These are phyloP conservation scores for Macrophomina pseudophaseolina DNA, from an alignment of 2,329 filamentous ascomycete species.

Conservation along the genomic window DNA sequence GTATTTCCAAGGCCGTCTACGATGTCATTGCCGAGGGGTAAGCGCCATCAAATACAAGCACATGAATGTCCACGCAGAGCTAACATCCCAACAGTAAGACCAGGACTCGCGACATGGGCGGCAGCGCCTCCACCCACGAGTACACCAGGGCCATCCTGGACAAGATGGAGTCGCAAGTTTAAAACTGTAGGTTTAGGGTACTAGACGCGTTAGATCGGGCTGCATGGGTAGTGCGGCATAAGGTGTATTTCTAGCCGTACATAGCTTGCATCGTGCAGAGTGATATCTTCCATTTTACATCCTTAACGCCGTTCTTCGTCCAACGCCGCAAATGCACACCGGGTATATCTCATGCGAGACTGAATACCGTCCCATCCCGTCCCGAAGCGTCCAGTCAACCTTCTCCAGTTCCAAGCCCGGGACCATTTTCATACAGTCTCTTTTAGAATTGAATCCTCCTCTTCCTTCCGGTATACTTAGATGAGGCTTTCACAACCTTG, in stretches of 20 bases:
- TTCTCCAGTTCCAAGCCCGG: not conserved
- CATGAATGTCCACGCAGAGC: slow-evolving; percentile 22
- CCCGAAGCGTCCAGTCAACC: not conserved
- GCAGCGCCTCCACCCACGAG: slow-evolving; percentile 84
- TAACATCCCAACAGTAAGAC: slow-evolving; percentile 67
- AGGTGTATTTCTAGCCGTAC: slow-evolving; percentile 50
- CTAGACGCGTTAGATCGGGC: slow-evolving; percentile 21
- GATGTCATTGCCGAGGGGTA: slow-evolving; percentile 88
- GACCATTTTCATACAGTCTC: not conserved
- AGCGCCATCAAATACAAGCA: slow-evolving; percentile 46
- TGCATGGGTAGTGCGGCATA: slow-evolving; percentile 33
- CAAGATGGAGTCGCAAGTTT: slow-evolving; percentile 76
- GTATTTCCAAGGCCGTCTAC: slow-evolving; percentile 88
- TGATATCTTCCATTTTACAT: slow-evolving; percentile 26
- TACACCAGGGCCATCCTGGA: slow-evolving; percentile 94
- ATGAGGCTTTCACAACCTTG: slow-evolving; percentile 88
- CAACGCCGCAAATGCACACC: slow-evolving; percentile 28
- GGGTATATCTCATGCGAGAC: slow-evolving; percentile 26
- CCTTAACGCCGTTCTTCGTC: slow-evolving; percentile 37
- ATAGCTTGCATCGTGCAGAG: slow-evolving; percentile 45
- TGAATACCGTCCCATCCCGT: not conserved
- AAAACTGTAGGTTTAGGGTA: slow-evolving; percentile 20
- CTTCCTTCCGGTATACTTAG: slow-evolving; percentile 93
- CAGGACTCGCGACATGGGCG: slow-evolving; percentile 96
- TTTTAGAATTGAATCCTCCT: slow-evolving; percentile 75